Evolutionary conservation across 176 grass and related monocot genomes (phyloP), one percentile per base, ranked within the genome.

Genomic region (Saccharum officinarum): DNA sequence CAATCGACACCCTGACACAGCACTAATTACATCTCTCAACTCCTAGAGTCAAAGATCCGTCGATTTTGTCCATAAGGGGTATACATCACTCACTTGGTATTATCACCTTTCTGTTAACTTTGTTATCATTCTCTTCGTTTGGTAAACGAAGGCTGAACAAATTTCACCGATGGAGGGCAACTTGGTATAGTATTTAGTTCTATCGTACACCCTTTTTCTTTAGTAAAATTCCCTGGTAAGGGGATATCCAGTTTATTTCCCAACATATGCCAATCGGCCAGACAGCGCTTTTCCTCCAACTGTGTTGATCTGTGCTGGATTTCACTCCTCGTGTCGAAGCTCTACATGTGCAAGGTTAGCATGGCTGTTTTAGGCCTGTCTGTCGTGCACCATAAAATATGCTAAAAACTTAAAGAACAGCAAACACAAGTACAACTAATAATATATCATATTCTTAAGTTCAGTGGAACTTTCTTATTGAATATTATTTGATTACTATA

Each of bases 351-450:
- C 66, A 95, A 98, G 95, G 95, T 93, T 94, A 98, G 95, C 95
- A 93, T 91, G 92, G 89, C 95, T 95, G 87, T 92, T 98, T 89
- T 92, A 93, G 95, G 92, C 95, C 92, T 91, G 81, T 95, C 92
- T 98, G 95, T 95, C 95, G 89, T 98, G 95, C 95, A 89, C 81
- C 87, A 75, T 85, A 92, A 45, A 82, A 91, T 91, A 87, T 87
- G 18, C 44, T 62, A 88, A 71, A 82, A 83, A 83, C 46, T 46
- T 50, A 87, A 68, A 50, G 85, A 86, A 76, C 60, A 80, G 55
- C 28, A 83, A 68, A 46, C 71, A 33, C 8, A 85, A 84, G 12
- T n/a, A 65, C 11, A 85, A 71, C 30, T 41, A 76, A 7, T 44
- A 68, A 49, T 59, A 80, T 39, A 71, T 25, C 44, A 49, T 81